Base-by-base conservation (phyloP, 371 early-diverging fungal species). In the Dinochytrium kinnereticum region DNA sequence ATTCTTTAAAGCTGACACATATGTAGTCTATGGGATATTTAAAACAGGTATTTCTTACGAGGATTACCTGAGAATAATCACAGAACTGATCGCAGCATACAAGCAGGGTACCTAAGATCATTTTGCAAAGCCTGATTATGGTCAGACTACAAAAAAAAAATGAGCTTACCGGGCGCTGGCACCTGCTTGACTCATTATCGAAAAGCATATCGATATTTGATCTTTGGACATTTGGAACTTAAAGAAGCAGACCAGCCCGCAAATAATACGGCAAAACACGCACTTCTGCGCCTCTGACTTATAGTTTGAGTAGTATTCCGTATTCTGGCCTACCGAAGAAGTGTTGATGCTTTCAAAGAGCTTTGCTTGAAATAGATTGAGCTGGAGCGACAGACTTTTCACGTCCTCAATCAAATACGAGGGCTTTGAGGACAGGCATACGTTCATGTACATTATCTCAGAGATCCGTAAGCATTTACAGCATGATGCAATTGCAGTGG, bases 11-110 rank as follows among this genome's bases (percentile, higher is more conserved):
- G 69, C 49, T 53, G 57, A 33, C 21, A 69, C 59, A 24, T 64
- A 78, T 15, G 51, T 67, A 30, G 34, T 68, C 80, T 80, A 67
- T 3, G 40, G 13, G 30, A 17, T 13, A 21, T 59, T 36, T 0
- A 2, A 38, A n/a, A 10, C 26, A 24, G 38, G 7, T 24, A 24
- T 15, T 24, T 17, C 13, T 39, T 21, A n/a, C 13, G 17, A 1
- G 28, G 30, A 24, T 19, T 34, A 70, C 72, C 51, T 64, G 15
- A n/a, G 44, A 64, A 37, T 17, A 38, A 0, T n/a, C 21, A 38
- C 33, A 10, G 1, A 69, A 68, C 40, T 72, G 64, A 39, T 71
- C 70, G 34, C n/a, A 31, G 40, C 59, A 55, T 31, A 72, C 68
- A 37, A 76, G 24, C 21, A 76, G 50, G 17, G 61, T 61, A 7